Conservation (phyloP, 1,284 basidiomycete species). For the Macrocybe sp. region DNA sequence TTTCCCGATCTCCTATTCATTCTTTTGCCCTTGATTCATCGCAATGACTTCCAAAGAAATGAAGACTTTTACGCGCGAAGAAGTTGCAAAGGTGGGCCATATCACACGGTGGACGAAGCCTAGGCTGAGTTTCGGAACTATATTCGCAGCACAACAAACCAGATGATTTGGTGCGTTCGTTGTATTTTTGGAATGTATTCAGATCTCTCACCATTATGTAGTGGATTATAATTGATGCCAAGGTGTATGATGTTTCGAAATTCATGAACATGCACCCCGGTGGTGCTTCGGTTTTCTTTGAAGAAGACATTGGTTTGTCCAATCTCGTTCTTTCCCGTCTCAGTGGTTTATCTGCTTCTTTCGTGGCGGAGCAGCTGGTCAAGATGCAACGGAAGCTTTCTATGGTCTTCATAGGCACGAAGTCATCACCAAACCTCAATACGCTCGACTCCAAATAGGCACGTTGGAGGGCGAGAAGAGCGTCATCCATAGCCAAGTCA, state of each 20-base stretch:
- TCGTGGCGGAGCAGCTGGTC: slow-evolving; percentile 51
- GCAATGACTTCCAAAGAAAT: slow-evolving; percentile 40
- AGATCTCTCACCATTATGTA: slow-evolving; percentile 23
- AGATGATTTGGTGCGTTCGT: slow-evolving; percentile 45
- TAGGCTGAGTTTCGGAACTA: slow-evolving; percentile 31
- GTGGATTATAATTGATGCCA: slow-evolving; percentile 84
- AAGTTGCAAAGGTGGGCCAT: slow-evolving; percentile 44
- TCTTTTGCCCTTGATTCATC: background rate
- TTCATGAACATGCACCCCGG: slow-evolving; percentile 84
- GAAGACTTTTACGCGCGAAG: slow-evolving; percentile 44
- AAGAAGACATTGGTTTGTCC: slow-evolving; percentile 62
- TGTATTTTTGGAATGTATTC: background rate
- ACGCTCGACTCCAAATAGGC: slow-evolving; percentile 67
- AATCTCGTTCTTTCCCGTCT: slow-evolving; percentile 16
- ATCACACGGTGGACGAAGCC: background rate
- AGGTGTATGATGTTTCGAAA: slow-evolving; percentile 76
- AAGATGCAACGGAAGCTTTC: slow-evolving; percentile 85
- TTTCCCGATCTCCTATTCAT: too few relatives aligned
- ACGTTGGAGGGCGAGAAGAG: slow-evolving; percentile 61
- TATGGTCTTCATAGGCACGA: slow-evolving; percentile 81
- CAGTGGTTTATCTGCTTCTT: slow-evolving; percentile 27
- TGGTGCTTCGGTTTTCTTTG: slow-evolving; percentile 68
- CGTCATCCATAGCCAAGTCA: slow-evolving; percentile 45
- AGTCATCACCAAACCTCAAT: slow-evolving; percentile 71
- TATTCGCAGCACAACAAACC: slow-evolving; percentile 62